Evolutionary conservation across 2,329 filamentous ascomycete species (phyloP).

Genomic region (Hypomyces rosellus): DNA sequence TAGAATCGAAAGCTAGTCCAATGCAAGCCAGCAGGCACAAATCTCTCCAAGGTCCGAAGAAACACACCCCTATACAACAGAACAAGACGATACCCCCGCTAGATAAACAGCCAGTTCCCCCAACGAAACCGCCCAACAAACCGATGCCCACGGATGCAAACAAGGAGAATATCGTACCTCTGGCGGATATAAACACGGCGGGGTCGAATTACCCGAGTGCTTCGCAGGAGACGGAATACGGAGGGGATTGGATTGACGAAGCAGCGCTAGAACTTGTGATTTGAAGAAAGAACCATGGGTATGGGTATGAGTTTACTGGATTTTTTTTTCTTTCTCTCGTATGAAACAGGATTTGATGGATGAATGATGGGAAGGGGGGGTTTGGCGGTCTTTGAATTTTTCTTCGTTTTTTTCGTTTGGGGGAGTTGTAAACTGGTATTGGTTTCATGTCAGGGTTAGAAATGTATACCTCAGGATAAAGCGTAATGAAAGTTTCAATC

Average conservation of each 20-base stretch:
- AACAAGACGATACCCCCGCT: not conserved
- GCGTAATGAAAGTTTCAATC: not conserved
- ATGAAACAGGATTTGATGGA: too few species aligned
- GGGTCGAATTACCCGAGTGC: constrained; percentile 9
- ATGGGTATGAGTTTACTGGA: too few species aligned
- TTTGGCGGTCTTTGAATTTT: too few species aligned
- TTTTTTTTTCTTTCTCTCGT: too few species aligned
- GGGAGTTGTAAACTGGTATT: too few species aligned
- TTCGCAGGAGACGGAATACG: constrained; percentile 34
- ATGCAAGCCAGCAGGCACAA: not conserved
- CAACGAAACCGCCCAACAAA: not conserved
- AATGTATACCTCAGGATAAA: too few species aligned
- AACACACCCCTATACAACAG: too few species aligned
- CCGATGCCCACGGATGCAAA: constrained; percentile 4
- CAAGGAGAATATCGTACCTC: constrained; percentile 21
- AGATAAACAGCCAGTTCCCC: not conserved
- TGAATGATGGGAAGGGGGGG: too few species aligned
- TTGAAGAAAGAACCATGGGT: constrained; percentile 4
- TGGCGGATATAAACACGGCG: not conserved
- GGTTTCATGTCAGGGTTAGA: too few species aligned
- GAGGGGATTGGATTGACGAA: constrained; percentile 34
- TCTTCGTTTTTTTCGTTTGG: too few species aligned
- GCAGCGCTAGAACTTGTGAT: constrained; percentile 25
- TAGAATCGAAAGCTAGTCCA: too few species aligned
- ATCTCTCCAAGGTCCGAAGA: not conserved